phyloP scores from a whole-genome alignment of 1,139 yeast species.

The Geotrichum citri-aurantii region DNA sequence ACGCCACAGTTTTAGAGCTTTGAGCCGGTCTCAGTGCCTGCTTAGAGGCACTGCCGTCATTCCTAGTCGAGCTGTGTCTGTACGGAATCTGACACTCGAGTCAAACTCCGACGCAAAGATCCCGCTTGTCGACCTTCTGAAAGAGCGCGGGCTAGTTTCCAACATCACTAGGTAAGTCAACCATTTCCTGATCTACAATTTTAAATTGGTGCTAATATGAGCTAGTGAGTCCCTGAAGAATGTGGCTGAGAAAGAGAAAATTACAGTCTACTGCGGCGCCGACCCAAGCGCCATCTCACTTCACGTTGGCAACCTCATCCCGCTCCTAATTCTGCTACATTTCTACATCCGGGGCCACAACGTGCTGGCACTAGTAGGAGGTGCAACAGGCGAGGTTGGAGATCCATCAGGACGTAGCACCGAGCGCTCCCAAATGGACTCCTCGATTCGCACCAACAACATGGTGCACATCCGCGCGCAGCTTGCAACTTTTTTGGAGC shows the following conservation, averaged over 20 bases:
- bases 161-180: slow-evolving; percentile 12
- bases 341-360: slow-evolving; percentile 80
- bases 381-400: slow-evolving; percentile 97
- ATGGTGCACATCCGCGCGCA: slow-evolving; percentile 57
- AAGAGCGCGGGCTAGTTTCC: slow-evolving; percentile 14
- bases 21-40: not conserved
- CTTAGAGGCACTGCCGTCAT: not conserved
- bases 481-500: slow-evolving; percentile 51
- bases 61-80: not conserved
- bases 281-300: slow-evolving; percentile 91
- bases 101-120: slow-evolving; percentile 8
- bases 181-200: not conserved
- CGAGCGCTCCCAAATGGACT: slow-evolving; percentile 59
- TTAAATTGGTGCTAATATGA: slow-evolving; percentile 20
- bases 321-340: slow-evolving; percentile 78
- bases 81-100: not conserved
- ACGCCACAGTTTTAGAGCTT: not conserved
- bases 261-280: slow-evolving; percentile 85
- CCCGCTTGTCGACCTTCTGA: slow-evolving; percentile 9
- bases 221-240: slow-evolving; percentile 34
- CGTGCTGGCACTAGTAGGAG: slow-evolving; percentile 77
- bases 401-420: slow-evolving; percentile 91
- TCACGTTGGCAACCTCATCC: slow-evolving; percentile 86
- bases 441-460: slow-evolving; percentile 50
- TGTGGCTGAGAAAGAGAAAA: slow-evolving; percentile 37